Evolutionary conservation across 169 alveolate species (phyloP).

Genomic region (Plasmodium falciparum): DNA sequence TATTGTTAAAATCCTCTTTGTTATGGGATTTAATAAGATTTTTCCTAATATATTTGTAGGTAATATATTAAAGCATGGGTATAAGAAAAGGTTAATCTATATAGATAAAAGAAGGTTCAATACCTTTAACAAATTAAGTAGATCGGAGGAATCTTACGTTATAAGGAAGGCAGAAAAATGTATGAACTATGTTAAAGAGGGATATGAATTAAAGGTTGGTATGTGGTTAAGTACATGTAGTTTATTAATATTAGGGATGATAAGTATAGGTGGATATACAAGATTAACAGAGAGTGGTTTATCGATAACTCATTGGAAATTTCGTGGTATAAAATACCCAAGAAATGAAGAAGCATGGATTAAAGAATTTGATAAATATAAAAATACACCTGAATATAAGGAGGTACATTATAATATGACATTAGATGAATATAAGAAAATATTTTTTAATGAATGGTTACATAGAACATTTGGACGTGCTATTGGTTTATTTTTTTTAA

Average conservation of each 20-base stretch:
- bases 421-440: slow-evolving; percentile 90
- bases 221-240: slow-evolving; percentile 78
- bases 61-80: slow-evolving; percentile 2
- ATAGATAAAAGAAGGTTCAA: neutral
- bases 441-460: slow-evolving; percentile 92
- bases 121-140: slow-evolving; percentile 47
- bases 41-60: slow-evolving; percentile 20
- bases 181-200: slow-evolving; percentile 59
- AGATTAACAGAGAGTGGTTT: slow-evolving; percentile 92
- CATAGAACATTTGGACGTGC: slow-evolving; percentile 92
- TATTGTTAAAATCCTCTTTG: neutral
- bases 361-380: slow-evolving; percentile 88
- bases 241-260: slow-evolving; percentile 84
- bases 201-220: slow-evolving; percentile 69
- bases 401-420: slow-evolving; percentile 89
- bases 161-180: slow-evolving; percentile 46
- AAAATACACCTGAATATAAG: slow-evolving; percentile 91
- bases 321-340: slow-evolving; percentile 89
- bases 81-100: neutral
- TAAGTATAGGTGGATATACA: slow-evolving; percentile 93
- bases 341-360: slow-evolving; percentile 90
- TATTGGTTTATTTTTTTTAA: slow-evolving; percentile 86
- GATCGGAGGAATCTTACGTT: slow-evolving; percentile 31
- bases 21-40: slow-evolving; percentile 27
- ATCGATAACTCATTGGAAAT: slow-evolving; percentile 94